Evolutionary conservation across 2,329 filamentous ascomycete genomes (phyloP), one percentile per base, ranked within the genome.

Genomic region (Colletotrichum abscissum): DNA sequence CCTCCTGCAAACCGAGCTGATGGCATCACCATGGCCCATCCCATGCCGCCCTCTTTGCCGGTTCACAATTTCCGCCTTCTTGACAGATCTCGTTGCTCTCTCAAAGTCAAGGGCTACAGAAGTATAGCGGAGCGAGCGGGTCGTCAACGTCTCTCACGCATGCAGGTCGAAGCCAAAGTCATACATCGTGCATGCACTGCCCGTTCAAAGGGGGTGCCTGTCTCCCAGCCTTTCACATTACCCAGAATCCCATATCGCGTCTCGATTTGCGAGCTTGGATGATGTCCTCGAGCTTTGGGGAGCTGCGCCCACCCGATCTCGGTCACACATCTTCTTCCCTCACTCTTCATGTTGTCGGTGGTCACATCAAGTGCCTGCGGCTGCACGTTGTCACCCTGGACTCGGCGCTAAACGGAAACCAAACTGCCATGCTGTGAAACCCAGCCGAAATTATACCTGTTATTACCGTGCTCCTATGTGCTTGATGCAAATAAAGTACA

Each of bases 211-310:
- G 59, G 28, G 16, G 14, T 33, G 30, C 30, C 54, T 30, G 22
- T 35, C 55, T 60, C 67, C 67, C 70, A 73, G 67, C 70, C 70
- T 65, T 73, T 70, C 67, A 11, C 67, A 73, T 64, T 73, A 46
- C 42, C 24, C 33, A 62, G 35, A 42, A 38, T 26, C 42, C 30
- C 59, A 73, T 49, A 19, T 54, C 33, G 19, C 19, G 9, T 33
- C 56, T 28, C 26, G 16, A 56, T 60, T 35, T 63, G 42, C 26
- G 35, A 26, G 30, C 46, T 14, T 33, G 42, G 30, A 35, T 19
- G 24, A 42, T 9, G n/a, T 28, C 22, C 38, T 33, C 28, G 42
- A 24, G 26, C 19, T 24, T 52, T n/a, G n/a, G 33, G n/a, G 33
- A 22, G 12, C n/a, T 26, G 28, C n/a, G 22, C n/a, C 42, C 49